Base-by-base conservation (phyloP, 768 basidiomycete species). In the Gymnopilus dilepis region DNA sequence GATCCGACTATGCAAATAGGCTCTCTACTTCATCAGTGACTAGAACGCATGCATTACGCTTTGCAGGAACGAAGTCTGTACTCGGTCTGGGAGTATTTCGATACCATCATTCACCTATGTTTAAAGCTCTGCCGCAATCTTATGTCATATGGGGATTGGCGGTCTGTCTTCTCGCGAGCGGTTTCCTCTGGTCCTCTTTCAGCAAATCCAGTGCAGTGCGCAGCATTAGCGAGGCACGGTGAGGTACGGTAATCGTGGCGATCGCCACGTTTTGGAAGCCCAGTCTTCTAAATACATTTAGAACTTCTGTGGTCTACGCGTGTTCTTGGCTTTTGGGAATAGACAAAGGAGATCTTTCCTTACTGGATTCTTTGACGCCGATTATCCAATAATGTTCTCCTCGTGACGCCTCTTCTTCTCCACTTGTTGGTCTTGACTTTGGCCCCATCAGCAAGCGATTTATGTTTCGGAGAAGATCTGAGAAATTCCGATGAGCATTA, bases 331-430 rank as follows among this genome's bases (percentile, higher is more conserved):
- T 53, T 19, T 54, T 13, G 22, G 40, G 15, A 17, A 24, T 15
- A 40, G 22, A 24, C 19, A 54, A 54, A 54, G 52, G 52, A n/a
- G 52, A 40, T 54, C 37, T 38, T 53, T 38, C 52, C 34, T 54
- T 54, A 54, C 52, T 37, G 40, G 52, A 54, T 17, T 38, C 38
- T 54, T 54, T 37, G 52, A 17, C 52, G 38, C 22, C 24, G 22
- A 37, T 37, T 34, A 21, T 38, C 24, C 52, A 37, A 40, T 38
- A 40, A 6, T 31, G 31, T 54, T 54, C 52, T 19, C 52, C 52
- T 37, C 37, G 37, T 54, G 52, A 54, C 37, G 40, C 52, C 31
- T 33, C 51, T 40, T 38, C 21, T 54, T 40, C 52, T 15, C 37
- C 52, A 28, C 52, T 26, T 5, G 52, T 26, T 40, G 34, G 24